Evolutionary conservation across 2,329 filamentous ascomycete genomes (phyloP), one percentile per base, ranked within the genome.

Genomic region (Lasiodiplodia gonubiensis): DNA sequence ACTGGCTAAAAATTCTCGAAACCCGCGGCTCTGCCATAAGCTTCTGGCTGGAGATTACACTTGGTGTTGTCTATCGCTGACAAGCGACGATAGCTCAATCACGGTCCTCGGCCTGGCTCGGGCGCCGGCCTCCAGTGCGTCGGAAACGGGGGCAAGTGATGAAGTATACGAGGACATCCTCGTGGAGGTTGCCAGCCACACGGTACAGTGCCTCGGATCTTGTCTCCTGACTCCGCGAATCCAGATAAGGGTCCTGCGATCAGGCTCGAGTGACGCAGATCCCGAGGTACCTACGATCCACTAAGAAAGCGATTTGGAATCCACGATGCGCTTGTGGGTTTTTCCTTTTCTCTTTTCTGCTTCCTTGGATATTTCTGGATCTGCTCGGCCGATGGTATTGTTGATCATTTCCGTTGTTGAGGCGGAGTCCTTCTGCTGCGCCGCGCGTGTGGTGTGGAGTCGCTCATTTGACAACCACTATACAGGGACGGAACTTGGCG

Each of bases 371-470:
- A 35, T 35, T 54, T 35, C 6, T 10, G n/a, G 35, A 42, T 23
- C 1, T 37, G 30, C 52, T 35, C 27, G 16, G 52, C 52, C 52
- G 14, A 12, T 14, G 21, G 4, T 7, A 18, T 5, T 23, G 12
- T 52, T 27, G 11, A 23, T 14, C 14, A 23, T 55, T 23, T 25
- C 18, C n/a, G 3, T 8, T 35, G 51, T 14, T 4, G 27, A 11
- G 23, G 27, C 30, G 23, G 23, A 12, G 12, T 14, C 21, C 11
- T 59, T 3, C 8, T 59, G 12, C 54, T 59, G 27, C 54, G 54
- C 54, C 54, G 37, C 54, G 37, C 11, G 54, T 37, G 21, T 42
- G 35, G 54, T 46, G 54, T 59, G 54, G 54, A 42, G 35, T 35
- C 54, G 54, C 33, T 59, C 30, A 59, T 59, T 39, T 59, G 37